A percentile compares a stretch with the other conserved stretches of the same genome.
phyloP scores from a whole-genome alignment of 1,284 basidiomycete species.

The Porphyrellus sp. region DNA sequence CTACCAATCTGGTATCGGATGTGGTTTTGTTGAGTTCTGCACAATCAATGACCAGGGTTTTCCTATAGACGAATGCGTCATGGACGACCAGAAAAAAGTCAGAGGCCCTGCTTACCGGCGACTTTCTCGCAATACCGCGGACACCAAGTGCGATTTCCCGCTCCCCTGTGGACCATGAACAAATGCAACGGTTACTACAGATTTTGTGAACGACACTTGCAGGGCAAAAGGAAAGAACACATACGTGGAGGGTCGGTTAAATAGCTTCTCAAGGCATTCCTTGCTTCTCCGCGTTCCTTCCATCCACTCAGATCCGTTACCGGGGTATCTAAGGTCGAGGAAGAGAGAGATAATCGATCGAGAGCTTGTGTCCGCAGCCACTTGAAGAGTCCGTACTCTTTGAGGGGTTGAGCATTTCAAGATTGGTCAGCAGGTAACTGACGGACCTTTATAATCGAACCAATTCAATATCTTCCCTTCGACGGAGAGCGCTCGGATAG shows the following conservation, averaged over 20 bases:
- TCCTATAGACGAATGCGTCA: slow-evolving; percentile 41
- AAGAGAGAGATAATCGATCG: slow-evolving; percentile 43
- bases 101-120: slow-evolving; percentile 46
- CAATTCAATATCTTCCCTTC: slow-evolving; percentile 80
- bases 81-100: background rate
- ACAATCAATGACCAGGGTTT: slow-evolving; percentile 79
- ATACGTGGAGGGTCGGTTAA: slow-evolving; percentile 71
- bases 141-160: slow-evolving; percentile 79
- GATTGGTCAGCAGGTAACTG: background rate
- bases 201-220: slow-evolving; percentile 2
- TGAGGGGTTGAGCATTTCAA: slow-evolving; percentile 6
- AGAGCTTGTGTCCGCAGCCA: slow-evolving; percentile 64
- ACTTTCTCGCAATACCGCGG: slow-evolving; percentile 56
- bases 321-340: slow-evolving; percentile 12
- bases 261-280: slow-evolving; percentile 65
- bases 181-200: slow-evolving; percentile 65
- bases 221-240: slow-evolving; percentile 20
- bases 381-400: slow-evolving; percentile 62
- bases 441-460: slow-evolving; percentile 70
- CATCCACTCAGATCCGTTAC: slow-evolving; percentile 50
- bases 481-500: slow-evolving; percentile 83
- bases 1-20: slow-evolving; percentile 71
- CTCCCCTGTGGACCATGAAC: slow-evolving; percentile 91
- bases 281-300: slow-evolving; percentile 82
- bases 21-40: slow-evolving; percentile 68